These are phyloP conservation scores for Pythium periplocum DNA, from an alignment of 352 stramenopile species.

Conservation along the genomic window DNA sequence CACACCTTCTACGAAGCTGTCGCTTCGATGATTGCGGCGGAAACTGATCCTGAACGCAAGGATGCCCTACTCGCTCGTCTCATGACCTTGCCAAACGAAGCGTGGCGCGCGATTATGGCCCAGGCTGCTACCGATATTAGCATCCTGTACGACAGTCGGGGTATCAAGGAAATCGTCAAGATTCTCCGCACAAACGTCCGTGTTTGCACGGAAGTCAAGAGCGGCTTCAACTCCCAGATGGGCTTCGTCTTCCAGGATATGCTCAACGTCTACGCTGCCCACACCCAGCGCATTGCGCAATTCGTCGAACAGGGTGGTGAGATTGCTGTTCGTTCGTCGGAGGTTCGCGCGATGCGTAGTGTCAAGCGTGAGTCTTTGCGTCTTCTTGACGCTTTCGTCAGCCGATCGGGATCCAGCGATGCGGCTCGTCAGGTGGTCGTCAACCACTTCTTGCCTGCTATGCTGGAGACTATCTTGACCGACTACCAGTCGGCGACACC, in stretches of 20 bases:
- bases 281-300: slow-evolving; percentile 94
- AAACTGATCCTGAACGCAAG: slow-evolving; percentile 79
- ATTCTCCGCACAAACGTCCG: slow-evolving; percentile 98
- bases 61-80: slow-evolving; percentile 89
- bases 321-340: slow-evolving; percentile 92
- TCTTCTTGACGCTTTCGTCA: slow-evolving; percentile 96
- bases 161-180: slow-evolving; percentile 94
- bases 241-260: slow-evolving; percentile 98
- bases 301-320: slow-evolving; percentile 89
- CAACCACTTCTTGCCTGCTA: slow-evolving; percentile 94
- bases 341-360: slow-evolving; percentile 90
- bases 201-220: slow-evolving; percentile 94
- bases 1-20: slow-evolving; percentile 99
- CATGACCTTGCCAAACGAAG: slow-evolving; percentile 95
- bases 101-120: slow-evolving; percentile 85
- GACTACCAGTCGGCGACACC: slow-evolving; percentile 92
- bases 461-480: slow-evolving; percentile 95
- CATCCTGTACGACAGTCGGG: slow-evolving; percentile 69
- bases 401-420: slow-evolving; percentile 72
- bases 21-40: slow-evolving; percentile 82
- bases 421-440: slow-evolving; percentile 76
- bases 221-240: slow-evolving; percentile 97
- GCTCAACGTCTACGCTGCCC: slow-evolving; percentile 98
- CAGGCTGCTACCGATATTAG: slow-evolving; percentile 71
- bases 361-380: slow-evolving; percentile 97